Evolutionary conservation across 768 basidiomycete genomes (phyloP).

Genomic region (Trametes cubensis): DNA sequence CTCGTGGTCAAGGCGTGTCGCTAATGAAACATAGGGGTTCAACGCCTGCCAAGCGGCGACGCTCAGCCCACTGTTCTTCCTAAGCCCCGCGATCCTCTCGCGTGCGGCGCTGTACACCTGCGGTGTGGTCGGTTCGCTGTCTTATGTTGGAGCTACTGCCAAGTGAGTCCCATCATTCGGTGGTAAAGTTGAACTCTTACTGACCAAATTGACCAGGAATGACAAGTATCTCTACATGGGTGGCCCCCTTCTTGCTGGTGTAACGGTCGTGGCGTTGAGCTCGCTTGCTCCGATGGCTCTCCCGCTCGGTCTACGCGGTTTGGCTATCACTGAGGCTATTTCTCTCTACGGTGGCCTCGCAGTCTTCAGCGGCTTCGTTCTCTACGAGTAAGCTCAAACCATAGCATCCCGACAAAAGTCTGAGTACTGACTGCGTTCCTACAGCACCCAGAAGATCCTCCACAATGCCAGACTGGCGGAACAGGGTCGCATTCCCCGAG

Average conservation of each 20-base stretch:
- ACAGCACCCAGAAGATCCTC: conserved; percentile 83
- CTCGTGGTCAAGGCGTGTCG: conserved; percentile 10
- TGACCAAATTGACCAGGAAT: conserved; percentile 45
- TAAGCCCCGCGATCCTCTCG: conserved; percentile 81
- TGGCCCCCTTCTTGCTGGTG: conserved; percentile 84
- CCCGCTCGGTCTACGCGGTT: conserved; percentile 77
- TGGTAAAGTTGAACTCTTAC: no score
- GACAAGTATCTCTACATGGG: conserved; percentile 87
- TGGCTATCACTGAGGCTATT: conserved; percentile 76
- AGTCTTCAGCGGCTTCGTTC: conserved; percentile 83
- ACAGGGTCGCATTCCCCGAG: conserved; percentile 62
- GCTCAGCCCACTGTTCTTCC: conserved; percentile 86
- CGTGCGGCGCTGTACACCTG: conserved; percentile 88
- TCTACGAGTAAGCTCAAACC: conserved; percentile 67
- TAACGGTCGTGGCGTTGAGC: conserved; percentile 84
- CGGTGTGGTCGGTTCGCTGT: conserved; percentile 83
- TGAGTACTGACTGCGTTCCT: conserved; percentile 16
- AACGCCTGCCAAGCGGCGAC: conserved; percentile 86
- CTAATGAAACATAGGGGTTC: conserved; percentile 58
- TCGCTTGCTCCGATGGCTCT: conserved; percentile 89
- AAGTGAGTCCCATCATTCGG: conserved; percentile 45
- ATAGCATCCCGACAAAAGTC: not conserved
- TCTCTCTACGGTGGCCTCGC: conserved; percentile 88
- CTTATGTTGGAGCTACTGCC: conserved; percentile 88
- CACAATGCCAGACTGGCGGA: conserved; percentile 76